Base-by-base conservation (phyloP, 768 basidiomycete genomes). In the Mycena vitilis region DNA sequence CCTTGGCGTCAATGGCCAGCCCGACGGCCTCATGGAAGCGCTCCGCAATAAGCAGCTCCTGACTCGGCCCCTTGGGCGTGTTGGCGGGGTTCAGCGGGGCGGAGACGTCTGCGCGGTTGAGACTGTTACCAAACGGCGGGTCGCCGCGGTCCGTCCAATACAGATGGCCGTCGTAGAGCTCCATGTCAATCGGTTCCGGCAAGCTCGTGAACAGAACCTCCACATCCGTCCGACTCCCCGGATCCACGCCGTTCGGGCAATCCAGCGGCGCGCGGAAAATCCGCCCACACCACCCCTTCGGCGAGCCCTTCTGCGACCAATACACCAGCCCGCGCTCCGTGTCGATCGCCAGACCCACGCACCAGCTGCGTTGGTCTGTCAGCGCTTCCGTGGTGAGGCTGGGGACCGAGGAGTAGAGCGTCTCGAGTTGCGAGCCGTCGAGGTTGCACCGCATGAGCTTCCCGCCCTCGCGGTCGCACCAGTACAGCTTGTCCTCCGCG, bases 61-160 rank as follows among this genome's bases (percentile, higher is more conserved):
- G 38, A 23, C 66, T 56, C 1, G 67, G 59, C 22, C 63, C 66
- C 16, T 63, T 57, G 18, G 70, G 59, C n/a, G 54, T 7, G 8
- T 15, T 8, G 18, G 13, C 7, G 13, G 66, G 47, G n/a, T 44
- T 22, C 2, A 68, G 59, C 13, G 66, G 47, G 2, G 25, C 42
- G 0, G 61, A 60, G 9, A 71, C 67, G 25, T 71, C 67, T 2
- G 71, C 71, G 42, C 63, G 67, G 40, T 71, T 71, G 13, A 71
- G 63, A 30, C 54, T 68, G 57, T 70, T 70, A 13, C 69, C 69
- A 20, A 65, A 70, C 5, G 69, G 63, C 47, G 65, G 63, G 38
- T 70, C 65, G 36, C 69, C 69, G 38, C 69, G 64, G 64, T 70
- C 69, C 11, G 69, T 70, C 69, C 69, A 70, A n/a, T 70, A 70